phyloP scores from a whole-genome alignment of 1,139 yeast genomes.

The Candida gigantensis region DNA sequence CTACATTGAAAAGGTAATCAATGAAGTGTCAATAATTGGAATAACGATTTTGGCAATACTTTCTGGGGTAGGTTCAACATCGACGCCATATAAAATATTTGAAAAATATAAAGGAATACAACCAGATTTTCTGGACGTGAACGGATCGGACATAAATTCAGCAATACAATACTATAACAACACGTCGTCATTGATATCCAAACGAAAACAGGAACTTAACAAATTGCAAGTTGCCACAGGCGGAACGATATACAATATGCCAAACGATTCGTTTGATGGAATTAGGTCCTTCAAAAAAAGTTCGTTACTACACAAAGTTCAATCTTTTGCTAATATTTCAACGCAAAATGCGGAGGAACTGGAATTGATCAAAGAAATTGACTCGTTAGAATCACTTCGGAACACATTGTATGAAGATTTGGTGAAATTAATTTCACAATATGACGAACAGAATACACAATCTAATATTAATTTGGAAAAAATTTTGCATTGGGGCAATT shows the following conservation, averaged over 20 bases:
- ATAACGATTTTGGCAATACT: conserved; percentile 69
- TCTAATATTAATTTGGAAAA: conserved; percentile 8
- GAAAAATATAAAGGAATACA: conserved; percentile 8
- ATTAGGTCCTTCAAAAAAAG: conserved; percentile 12
- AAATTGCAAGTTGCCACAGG: conserved; percentile 21
- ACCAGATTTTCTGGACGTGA: conserved; percentile 11
- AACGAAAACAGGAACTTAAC: conserved; percentile 35
- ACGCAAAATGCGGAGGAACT: conserved; percentile 26
- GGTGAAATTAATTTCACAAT: conserved; percentile 20
- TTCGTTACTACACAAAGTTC: conserved; percentile 38
- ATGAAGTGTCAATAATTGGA: conserved; percentile 69
- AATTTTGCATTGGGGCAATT: conserved; percentile 18
- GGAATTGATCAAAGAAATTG: conserved; percentile 41
- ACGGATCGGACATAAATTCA: conserved; percentile 28
- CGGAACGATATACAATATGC: conserved; percentile 31
- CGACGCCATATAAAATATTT: conserved; percentile 50
- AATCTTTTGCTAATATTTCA: conserved; percentile 42
- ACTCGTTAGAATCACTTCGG: conserved; percentile 29
- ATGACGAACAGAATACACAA: conserved; percentile 12
- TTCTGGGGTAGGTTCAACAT: conserved; percentile 74
- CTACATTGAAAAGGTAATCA: conserved; percentile 44
- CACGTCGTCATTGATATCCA: conserved; percentile 34
- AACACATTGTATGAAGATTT: conserved; percentile 34
- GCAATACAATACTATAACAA: conserved; percentile 41
- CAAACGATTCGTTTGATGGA: conserved; percentile 18